phyloP scores from a whole-genome alignment of 257 asterid species.

The Cruciata laevipes region DNA sequence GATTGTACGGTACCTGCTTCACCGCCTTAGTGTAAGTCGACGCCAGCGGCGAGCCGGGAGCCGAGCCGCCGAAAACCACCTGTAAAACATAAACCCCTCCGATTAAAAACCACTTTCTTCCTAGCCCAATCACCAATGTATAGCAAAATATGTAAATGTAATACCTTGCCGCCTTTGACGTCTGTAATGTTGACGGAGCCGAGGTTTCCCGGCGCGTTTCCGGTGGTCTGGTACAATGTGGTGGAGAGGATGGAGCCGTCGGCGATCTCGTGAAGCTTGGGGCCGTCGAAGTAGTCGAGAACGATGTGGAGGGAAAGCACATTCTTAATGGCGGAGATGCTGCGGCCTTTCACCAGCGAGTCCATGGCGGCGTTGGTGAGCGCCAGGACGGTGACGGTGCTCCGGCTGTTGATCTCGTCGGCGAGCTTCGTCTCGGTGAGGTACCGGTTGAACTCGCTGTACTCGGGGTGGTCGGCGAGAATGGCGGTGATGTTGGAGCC shows the following conservation, averaged over 20 bases:
- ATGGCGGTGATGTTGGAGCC: constrained; percentile 68
- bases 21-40: constrained; percentile 54
- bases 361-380: constrained; percentile 68
- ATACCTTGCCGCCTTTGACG: constrained; percentile 55
- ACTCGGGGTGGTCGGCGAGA: constrained; percentile 57
- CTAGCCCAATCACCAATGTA: no score
- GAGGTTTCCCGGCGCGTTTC: constrained; percentile 65
- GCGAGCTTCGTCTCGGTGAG: constrained; percentile 81
- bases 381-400: constrained; percentile 71
- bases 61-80: constrained; percentile 86
- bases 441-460: constrained; percentile 60
- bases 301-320: constrained; percentile 66
- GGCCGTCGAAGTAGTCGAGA: constrained; percentile 78
- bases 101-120: no score
- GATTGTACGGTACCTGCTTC: constrained; percentile 54
- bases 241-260: constrained; percentile 79
- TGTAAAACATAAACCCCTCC: neutral
- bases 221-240: constrained; percentile 88
- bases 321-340: constrained; percentile 57
- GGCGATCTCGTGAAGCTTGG: constrained; percentile 78
- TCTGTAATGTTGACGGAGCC: constrained; percentile 91
- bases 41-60: constrained; percentile 57
- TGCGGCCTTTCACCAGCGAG: constrained; percentile 50
- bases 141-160: no score
- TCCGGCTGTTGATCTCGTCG: constrained; percentile 93